Base-by-base conservation (phyloP, 2,329 filamentous ascomycete species). In the Botrytis cinerea region DNA sequence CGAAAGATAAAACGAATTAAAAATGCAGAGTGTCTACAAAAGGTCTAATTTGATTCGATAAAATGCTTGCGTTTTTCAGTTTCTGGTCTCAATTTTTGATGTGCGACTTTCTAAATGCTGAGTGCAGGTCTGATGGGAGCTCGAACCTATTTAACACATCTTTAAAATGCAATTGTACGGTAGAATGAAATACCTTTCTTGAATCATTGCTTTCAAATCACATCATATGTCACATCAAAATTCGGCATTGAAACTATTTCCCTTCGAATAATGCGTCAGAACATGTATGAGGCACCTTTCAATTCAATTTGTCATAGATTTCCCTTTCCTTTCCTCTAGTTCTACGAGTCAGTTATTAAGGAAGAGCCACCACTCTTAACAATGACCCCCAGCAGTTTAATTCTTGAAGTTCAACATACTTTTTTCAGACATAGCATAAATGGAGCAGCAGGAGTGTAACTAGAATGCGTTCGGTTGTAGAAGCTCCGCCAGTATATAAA, bases 361-460 rank as follows among this genome's bases (percentile, higher is more conserved):
- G 6, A 38, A 1, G 16, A 45, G 43, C 14, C 16, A 45, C 4
- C 43, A 45, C 43, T 16, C 14, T 45, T 16, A 45, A 14, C 2
- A 16, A 14, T 45, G 43, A 45, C 4, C 43, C 38, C 38, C 8
- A 38, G 38, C 38, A 38, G 38, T 9, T 38, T 9, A 9, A 9
- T 38, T 38, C 38, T 38, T 38, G 38, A 38, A 38, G 1, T 38
- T 38, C 8, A 38, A 38, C 38, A 38, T 1, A 38, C 7, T 38
- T 8, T 38, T 9, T 10, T 38, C 38, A n/a, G 16, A 16, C 5
- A n/a, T n/a, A 54, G 6, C 25, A 54, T 25, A 54, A 7, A n/a
- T 54, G 25, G 5, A 1, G n/a, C 25, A n/a, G 25, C 1, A 2
- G 14, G 4, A n/a, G 5, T n/a, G 6, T 16, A 7, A 54, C 0